Conservation (phyloP, 2,329 filamentous ascomycete species). For the Botrytis squamosa region DNA sequence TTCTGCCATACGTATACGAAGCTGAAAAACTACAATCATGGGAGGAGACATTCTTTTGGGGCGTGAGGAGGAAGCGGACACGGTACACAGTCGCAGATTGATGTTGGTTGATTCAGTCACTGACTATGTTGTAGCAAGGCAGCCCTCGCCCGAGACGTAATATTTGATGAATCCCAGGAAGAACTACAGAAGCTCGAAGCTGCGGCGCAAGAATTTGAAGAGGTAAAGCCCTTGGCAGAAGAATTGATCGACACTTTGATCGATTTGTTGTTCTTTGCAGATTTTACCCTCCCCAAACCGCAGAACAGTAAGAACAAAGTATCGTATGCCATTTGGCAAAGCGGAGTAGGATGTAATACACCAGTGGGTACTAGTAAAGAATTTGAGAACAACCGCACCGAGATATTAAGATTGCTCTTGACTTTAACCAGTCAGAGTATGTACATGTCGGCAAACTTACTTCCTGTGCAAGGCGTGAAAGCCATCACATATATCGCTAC, state of each 20-base stretch:
- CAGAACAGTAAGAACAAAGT: slow-evolving; percentile 74
- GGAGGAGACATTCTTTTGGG: slow-evolving; percentile 96
- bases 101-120: slow-evolving; percentile 17
- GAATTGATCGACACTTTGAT: slow-evolving; percentile 88
- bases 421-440: slow-evolving; percentile 87
- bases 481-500: slow-evolving; percentile 87
- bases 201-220: slow-evolving; percentile 66
- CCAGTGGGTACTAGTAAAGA: slow-evolving; percentile 86
- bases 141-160: slow-evolving; percentile 67
- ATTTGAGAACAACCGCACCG: slow-evolving; percentile 87
- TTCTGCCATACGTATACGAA: slow-evolving; percentile 91
- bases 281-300: slow-evolving; percentile 78
- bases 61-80: slow-evolving; percentile 67
- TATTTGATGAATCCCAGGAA: slow-evolving; percentile 75
- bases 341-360: slow-evolving; percentile 91
- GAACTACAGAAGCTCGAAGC: slow-evolving; percentile 49
- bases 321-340: slow-evolving; percentile 95
- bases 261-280: slow-evolving; percentile 87
- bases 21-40: slow-evolving; percentile 76
- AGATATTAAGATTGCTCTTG: slow-evolving; percentile 82
- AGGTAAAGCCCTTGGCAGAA: slow-evolving; percentile 83
- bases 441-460: slow-evolving; percentile 78
- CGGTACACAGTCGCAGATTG: slow-evolving; percentile 30
- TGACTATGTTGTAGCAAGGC: slow-evolving; percentile 49
- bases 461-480: slow-evolving; percentile 80